Evolutionary conservation across 225 moss, liverwort and hornwort genomes (phyloP).

Genomic region (Straminergon stramineum): DNA sequence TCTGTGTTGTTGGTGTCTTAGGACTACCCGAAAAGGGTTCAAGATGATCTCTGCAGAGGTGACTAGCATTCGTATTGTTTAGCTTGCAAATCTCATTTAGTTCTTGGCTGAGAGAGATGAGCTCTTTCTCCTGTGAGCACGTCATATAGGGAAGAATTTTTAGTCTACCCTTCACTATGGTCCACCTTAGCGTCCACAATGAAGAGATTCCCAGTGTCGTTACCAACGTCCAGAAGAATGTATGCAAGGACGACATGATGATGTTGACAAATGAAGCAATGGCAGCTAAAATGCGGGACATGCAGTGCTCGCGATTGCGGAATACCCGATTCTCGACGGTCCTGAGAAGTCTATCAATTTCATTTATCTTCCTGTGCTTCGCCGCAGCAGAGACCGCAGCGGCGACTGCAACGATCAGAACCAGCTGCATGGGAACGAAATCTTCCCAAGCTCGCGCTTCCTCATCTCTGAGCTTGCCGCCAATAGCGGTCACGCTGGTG

Average conservation of each 20-base stretch:
- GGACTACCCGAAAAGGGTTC: neutral
- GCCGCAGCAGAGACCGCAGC: constrained; percentile 25
- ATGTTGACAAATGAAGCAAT: constrained; percentile 10
- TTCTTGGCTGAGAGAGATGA: constrained; percentile 11
- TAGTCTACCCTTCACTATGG: constrained; percentile 6
- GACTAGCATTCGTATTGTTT: neutral
- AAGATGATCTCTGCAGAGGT: neutral
- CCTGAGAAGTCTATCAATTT: constrained; percentile 23
- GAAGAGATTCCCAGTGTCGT: constrained; percentile 6
- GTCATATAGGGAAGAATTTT: constrained; percentile 9
- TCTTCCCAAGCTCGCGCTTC: constrained; percentile 36
- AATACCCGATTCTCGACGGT: constrained; percentile 30
- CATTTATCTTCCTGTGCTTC: constrained; percentile 21
- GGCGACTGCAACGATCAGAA: constrained; percentile 32
- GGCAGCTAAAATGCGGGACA: neutral
- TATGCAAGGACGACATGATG: constrained; percentile 18
- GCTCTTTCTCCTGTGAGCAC: constrained; percentile 35
- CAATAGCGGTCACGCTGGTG: constrained; percentile 11
- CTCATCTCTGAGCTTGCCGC: constrained; percentile 6
- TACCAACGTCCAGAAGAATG: constrained; percentile 19
- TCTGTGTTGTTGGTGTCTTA: neutral
- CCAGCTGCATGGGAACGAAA: constrained; percentile 23
- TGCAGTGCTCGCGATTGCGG: neutral
- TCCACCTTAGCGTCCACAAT: constrained; percentile 12
- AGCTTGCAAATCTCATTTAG: constrained; percentile 14